These are phyloP conservation scores for Arthroderma sp. DNA, from an alignment of 2,329 filamentous ascomycete genomes.

Conservation along the genomic window DNA sequence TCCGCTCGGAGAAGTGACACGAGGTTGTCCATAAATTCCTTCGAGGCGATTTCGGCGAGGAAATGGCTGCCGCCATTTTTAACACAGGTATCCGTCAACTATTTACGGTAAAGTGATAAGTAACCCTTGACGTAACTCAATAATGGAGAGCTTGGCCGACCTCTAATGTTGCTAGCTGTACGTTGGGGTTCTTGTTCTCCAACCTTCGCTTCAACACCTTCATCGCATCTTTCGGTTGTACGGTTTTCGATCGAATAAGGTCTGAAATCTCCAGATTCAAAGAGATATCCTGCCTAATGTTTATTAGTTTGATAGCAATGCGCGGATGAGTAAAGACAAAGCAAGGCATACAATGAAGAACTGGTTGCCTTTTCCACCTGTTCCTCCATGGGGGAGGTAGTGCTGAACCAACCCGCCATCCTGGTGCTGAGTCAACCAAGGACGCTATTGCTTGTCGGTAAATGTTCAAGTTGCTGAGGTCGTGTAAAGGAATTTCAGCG, in stretches of 20 bases:
- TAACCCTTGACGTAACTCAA: neutral
- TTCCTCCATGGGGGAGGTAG: constrained; percentile 84
- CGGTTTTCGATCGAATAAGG: constrained; percentile 90
- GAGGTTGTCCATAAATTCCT: constrained; percentile 97
- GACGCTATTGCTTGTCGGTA: neutral
- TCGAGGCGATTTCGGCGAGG: constrained; percentile 83
- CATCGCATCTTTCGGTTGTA: constrained; percentile 97
- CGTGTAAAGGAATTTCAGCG: too few species aligned
- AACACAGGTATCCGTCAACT: constrained; percentile 94
- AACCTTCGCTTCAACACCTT: constrained; percentile 85
- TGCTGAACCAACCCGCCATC: constrained; percentile 96
- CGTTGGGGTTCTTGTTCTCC: constrained; percentile 94
- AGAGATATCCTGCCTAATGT: constrained; percentile 78
- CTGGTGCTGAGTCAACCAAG: constrained; percentile 29
- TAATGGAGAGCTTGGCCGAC: constrained; percentile 32
- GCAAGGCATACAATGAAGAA: constrained; percentile 63
- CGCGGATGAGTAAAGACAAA: constrained; percentile 9
- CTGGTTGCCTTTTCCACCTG: constrained; percentile 92
- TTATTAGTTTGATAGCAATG: neutral
- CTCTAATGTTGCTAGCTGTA: constrained; percentile 87
- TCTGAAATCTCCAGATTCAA: constrained; percentile 97
- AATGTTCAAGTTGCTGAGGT: too few species aligned
- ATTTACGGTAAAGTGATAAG: constrained; percentile 5
- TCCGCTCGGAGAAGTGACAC: constrained; percentile 77
- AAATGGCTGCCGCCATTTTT: constrained; percentile 98